Percentiles rank a stretch among this genome's conserved stretches.
phyloP scores from a whole-genome alignment of 306 rosid species.

The Comarum palustre region DNA sequence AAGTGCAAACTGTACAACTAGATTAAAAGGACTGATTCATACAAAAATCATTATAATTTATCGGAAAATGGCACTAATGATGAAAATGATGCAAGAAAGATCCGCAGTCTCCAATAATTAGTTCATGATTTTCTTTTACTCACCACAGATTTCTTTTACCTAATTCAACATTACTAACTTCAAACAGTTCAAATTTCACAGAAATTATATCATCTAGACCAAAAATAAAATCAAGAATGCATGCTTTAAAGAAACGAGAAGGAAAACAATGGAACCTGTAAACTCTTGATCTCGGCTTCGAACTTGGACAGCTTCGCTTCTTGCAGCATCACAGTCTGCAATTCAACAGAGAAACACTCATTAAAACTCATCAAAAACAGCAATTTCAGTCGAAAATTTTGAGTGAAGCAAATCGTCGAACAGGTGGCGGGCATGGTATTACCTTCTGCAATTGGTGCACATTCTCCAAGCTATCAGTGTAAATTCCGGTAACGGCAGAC shows the following conservation, averaged over 20 bases:
- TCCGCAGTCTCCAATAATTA: neutral
- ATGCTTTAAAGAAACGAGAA: neutral
- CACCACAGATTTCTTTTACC: neutral
- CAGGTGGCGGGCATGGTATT: neutral
- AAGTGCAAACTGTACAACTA: neutral
- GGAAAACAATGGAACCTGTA: slow-evolving; percentile 42
- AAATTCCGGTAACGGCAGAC: slow-evolving; percentile 44
- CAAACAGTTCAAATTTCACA: neutral
- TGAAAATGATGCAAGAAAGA: neutral
- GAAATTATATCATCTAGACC: neutral
- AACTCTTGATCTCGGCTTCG: slow-evolving; percentile 46
- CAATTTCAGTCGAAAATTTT: neutral
- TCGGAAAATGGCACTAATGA: neutral
- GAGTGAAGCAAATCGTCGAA: slow-evolving; percentile 8
- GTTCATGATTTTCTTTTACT: neutral
- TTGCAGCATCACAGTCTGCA: slow-evolving; percentile 44
- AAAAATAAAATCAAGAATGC: neutral
- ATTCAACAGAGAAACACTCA: neutral
- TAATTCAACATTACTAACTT: neutral
- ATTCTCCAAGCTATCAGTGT: slow-evolving; percentile 55
- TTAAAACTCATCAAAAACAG: neutral
- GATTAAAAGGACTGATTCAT: neutral
- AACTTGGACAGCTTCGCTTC: slow-evolving; percentile 54
- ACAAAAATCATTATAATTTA: neutral
- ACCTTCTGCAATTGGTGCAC: slow-evolving; percentile 45